A percentile compares a stretch with the other conserved stretches of the same genome.
Evolutionary conservation across 2,329 filamentous ascomycete species (phyloP).

Genomic region (Diaporthe helianthi): DNA sequence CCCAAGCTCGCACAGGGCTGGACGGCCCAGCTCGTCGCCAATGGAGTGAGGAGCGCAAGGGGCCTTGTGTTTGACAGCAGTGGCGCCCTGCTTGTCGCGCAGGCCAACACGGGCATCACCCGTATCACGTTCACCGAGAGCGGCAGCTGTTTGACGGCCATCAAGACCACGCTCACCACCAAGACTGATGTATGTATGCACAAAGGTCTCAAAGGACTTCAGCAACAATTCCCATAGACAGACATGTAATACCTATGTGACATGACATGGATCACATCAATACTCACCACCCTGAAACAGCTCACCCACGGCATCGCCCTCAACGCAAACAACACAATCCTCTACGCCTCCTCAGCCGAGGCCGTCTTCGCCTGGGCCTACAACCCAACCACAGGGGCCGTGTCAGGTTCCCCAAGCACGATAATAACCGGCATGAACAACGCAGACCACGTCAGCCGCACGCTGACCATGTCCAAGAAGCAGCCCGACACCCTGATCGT

Average conservation of each 20-base stretch:
- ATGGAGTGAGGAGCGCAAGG: slow-evolving; percentile 51
- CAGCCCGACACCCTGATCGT: slow-evolving; percentile 64
- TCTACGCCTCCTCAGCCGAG: slow-evolving; percentile 60
- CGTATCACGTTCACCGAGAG: slow-evolving; percentile 50
- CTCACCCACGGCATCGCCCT: slow-evolving; percentile 59
- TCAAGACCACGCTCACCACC: slow-evolving; percentile 42
- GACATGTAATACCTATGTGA: slow-evolving; percentile 42
- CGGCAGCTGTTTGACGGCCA: slow-evolving; percentile 47
- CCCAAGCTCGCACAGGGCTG: slow-evolving; percentile 52
- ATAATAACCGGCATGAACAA: slow-evolving; percentile 66
- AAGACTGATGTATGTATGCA: background rate
- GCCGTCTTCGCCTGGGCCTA: slow-evolving; percentile 68
- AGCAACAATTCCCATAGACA: background rate
- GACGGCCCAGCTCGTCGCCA: slow-evolving; percentile 52
- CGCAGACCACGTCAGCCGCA: slow-evolving; percentile 68
- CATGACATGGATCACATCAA: no score
- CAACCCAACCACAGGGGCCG: slow-evolving; percentile 55
- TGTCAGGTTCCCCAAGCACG: slow-evolving; percentile 45
- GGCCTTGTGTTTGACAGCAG: slow-evolving; percentile 53
- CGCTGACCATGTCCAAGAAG: slow-evolving; percentile 62
- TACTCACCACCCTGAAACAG: slow-evolving; percentile 38
- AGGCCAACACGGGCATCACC: slow-evolving; percentile 52
- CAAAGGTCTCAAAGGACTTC: slow-evolving; percentile 38
- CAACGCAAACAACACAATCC: slow-evolving; percentile 52
- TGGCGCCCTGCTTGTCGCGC: slow-evolving; percentile 54